These are phyloP conservation scores for Mycena epipterygia DNA, from an alignment of 768 basidiomycete genomes.

Conservation along the genomic window DNA sequence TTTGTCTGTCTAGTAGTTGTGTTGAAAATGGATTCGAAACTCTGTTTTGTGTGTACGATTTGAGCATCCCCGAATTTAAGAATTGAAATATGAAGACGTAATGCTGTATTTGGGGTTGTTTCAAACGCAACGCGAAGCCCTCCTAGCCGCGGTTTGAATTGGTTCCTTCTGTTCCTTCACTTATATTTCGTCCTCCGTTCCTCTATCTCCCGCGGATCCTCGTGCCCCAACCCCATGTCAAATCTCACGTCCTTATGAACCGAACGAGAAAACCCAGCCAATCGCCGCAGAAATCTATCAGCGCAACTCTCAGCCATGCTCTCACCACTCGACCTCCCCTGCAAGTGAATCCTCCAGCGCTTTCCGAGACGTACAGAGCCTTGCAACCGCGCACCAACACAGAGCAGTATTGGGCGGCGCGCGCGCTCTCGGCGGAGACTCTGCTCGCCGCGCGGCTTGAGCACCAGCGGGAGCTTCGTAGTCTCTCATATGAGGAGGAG, in stretches of 20 bases:
- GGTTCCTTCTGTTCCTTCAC: neutral
- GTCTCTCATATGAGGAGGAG: slow-evolving; percentile 56
- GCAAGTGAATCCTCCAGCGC: slow-evolving; percentile 16
- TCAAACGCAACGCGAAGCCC: neutral
- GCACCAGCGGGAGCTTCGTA: slow-evolving; percentile 65
- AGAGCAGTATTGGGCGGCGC: slow-evolving; percentile 78
- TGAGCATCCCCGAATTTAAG: too few species aligned
- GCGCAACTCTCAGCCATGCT: neutral
- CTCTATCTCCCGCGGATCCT: neutral
- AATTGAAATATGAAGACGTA: neutral
- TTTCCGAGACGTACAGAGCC: slow-evolving; percentile 19
- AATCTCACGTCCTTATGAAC: slow-evolving; percentile 25
- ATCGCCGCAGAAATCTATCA: slow-evolving; percentile 13
- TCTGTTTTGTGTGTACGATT: neutral
- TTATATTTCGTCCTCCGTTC: neutral
- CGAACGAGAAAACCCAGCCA: slow-evolving; percentile 28
- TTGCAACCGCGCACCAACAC: slow-evolving; percentile 31
- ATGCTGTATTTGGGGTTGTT: neutral
- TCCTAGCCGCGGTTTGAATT: too few species aligned
- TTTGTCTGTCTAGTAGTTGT: too few species aligned
- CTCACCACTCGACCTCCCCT: slow-evolving; percentile 22
- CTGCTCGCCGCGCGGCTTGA: slow-evolving; percentile 62
- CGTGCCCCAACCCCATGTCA: neutral
- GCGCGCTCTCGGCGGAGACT: slow-evolving; percentile 76
- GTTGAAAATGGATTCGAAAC: neutral